These are phyloP conservation scores for Middelhovenomyces tepae DNA, from an alignment of 805 yeast genomes.

Conservation along the genomic window DNA sequence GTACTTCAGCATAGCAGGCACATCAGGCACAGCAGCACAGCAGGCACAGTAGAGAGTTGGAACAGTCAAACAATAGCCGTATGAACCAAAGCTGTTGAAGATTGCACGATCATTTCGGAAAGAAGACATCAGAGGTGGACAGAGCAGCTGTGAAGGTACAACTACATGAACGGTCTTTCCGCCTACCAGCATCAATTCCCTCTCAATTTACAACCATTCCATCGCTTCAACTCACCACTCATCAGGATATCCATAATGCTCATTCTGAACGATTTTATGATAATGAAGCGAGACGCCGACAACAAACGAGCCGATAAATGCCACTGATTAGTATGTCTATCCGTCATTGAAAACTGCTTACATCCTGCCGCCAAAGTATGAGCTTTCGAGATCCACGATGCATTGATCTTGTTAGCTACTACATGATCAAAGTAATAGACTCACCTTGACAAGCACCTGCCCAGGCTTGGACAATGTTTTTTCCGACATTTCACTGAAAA, in stretches of 20 bases:
- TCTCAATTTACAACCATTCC: slow-evolving; percentile 1
- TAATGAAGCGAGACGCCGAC: slow-evolving; percentile 76
- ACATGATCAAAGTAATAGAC: slow-evolving; percentile 1
- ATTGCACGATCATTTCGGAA: no score
- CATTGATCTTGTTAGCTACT: slow-evolving; percentile 40
- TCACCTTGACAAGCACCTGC: slow-evolving; percentile 12
- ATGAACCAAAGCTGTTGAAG: no score
- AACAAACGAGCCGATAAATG: slow-evolving; percentile 65
- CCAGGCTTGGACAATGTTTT: slow-evolving; percentile 11
- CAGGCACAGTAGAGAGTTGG: no score
- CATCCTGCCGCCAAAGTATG: slow-evolving; percentile 61
- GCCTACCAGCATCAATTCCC: neutral
- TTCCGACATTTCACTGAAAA: slow-evolving; percentile 13
- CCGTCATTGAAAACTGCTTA: slow-evolving; percentile 8
- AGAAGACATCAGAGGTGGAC: no score
- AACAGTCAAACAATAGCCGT: no score
- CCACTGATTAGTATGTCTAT: slow-evolving; percentile 31
- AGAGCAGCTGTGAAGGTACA: no score
- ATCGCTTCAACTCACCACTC: slow-evolving; percentile 54
- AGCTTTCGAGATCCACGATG: slow-evolving; percentile 55
- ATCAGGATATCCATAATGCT: slow-evolving; percentile 84
- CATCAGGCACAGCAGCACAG: no score
- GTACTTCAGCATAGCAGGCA: no score
- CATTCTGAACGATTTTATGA: slow-evolving; percentile 79
- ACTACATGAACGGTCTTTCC: no score